A percentile compares a stretch with the other conserved stretches of the same genome.
phyloP scores from a whole-genome alignment of 2,329 filamentous ascomycete species.

The Pyrenochaeta sp. region DNA sequence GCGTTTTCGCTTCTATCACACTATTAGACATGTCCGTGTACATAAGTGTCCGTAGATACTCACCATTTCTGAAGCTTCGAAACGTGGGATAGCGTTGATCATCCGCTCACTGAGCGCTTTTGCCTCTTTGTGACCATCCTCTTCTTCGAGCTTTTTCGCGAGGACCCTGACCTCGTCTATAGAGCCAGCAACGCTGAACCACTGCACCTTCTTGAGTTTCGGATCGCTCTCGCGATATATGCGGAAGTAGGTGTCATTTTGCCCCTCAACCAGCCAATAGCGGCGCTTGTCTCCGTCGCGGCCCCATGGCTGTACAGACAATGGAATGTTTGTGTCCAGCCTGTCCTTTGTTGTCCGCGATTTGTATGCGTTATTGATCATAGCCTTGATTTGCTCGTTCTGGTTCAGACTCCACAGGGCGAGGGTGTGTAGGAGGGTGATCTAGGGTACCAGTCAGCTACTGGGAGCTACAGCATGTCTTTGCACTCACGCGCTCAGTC shows the following conservation, averaged over 20 bases:
- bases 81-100: constrained; percentile 79
- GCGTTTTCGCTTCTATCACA: constrained; percentile 82
- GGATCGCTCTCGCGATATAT: constrained; percentile 94
- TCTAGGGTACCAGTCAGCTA: constrained; percentile 60
- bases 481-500: constrained; percentile 75
- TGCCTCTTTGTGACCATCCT: constrained; percentile 83
- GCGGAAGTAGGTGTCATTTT: constrained; percentile 92
- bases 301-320: constrained; percentile 91
- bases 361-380: constrained; percentile 76
- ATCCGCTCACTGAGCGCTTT: constrained; percentile 82
- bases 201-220: constrained; percentile 76
- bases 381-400: constrained; percentile 80
- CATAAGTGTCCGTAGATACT: neutral
- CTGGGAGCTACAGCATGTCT: constrained; percentile 1
- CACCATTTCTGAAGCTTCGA: constrained; percentile 93
- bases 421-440: constrained; percentile 82
- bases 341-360: constrained; percentile 83
- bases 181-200: constrained; percentile 90
- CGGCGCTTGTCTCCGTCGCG: constrained; percentile 87
- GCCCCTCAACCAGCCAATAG: constrained; percentile 92
- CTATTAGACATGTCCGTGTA: constrained; percentile 19
- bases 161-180: constrained; percentile 85
- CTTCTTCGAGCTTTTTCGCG: constrained; percentile 76
- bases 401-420: constrained; percentile 89
- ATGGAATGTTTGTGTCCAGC: constrained; percentile 80